These are phyloP conservation scores for Argentina anserina DNA, from an alignment of 306 rosid species.

Conservation along the genomic window DNA sequence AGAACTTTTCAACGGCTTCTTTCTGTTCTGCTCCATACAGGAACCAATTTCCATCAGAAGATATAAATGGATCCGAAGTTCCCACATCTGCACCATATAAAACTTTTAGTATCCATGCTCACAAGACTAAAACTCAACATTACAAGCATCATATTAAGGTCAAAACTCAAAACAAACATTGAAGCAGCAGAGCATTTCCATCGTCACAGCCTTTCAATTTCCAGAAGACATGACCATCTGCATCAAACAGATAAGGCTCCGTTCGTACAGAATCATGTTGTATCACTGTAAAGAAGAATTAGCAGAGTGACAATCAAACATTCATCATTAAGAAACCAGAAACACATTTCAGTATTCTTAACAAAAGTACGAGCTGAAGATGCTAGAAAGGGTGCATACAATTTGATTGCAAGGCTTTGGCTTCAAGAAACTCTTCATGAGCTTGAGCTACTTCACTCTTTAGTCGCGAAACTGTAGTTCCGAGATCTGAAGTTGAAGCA, in stretches of 20 bases:
- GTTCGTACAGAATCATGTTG: constrained; percentile 29
- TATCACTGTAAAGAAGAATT: constrained; percentile 15
- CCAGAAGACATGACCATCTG: constrained; percentile 33
- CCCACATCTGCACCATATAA: constrained; percentile 17
- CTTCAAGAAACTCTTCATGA: constrained; percentile 43
- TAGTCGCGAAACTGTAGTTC: constrained; percentile 27
- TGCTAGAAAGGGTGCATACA: constrained; percentile 31
- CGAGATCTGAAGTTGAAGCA: no score
- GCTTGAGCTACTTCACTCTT: constrained; percentile 47
- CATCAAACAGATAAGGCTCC: constrained; percentile 24
- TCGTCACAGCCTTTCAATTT: constrained; percentile 12
- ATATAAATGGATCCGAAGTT: constrained; percentile 13
- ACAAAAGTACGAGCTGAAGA: neutral
- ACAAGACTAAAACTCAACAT: neutral
- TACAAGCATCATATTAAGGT: neutral
- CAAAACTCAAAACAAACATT: constrained; percentile 35
- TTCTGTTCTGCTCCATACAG: no score
- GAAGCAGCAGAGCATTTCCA: constrained; percentile 26
- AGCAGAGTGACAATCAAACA: neutral
- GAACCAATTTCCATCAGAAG: constrained; percentile 15
- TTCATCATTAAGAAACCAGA: neutral
- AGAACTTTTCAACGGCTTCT: no score
- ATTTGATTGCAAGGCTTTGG: constrained; percentile 31
- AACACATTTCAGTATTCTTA: no score
- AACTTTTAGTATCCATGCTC: neutral